These are phyloP conservation scores for Xylaria sp. DNA, from an alignment of 2,329 filamentous ascomycete species.

Conservation along the genomic window DNA sequence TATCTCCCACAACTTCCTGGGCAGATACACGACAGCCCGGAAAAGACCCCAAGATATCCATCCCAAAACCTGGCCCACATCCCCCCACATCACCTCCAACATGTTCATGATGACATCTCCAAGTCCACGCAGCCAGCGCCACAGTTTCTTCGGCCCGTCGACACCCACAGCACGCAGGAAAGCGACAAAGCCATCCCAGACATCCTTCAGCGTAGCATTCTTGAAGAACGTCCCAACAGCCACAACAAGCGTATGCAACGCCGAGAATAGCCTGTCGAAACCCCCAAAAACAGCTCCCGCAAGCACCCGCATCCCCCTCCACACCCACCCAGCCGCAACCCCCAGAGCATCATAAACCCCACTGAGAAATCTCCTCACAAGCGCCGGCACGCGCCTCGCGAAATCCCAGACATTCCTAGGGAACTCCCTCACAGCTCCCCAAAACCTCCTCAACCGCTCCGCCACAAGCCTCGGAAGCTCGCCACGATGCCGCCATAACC, in stretches of 20 bases:
- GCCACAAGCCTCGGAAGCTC: background rate
- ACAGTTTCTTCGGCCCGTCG: background rate
- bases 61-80: background rate
- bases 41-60: background rate
- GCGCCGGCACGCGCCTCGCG: background rate
- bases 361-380: background rate
- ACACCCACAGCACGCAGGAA: conserved; percentile 3
- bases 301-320: background rate
- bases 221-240: conserved; percentile 3
- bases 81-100: conserved; percentile 15
- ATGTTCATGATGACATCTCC: background rate
- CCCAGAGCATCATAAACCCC: background rate
- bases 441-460: background rate
- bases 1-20: conserved; percentile 11
- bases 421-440: background rate
- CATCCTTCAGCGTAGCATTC: conserved; percentile 7
- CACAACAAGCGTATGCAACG: background rate
- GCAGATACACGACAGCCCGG: background rate
- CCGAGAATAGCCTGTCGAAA: conserved; percentile 9
- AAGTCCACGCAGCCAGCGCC: conserved; percentile 2
- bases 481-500: background rate
- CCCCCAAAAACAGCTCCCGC: background rate
- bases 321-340: conserved; percentile 1
- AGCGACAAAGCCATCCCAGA: conserved; percentile 11
- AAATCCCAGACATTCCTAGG: background rate